Percentiles rank a stretch among this genome's conserved stretches.
phyloP scores from a whole-genome alignment of 164 flowering plant species.

The Platanus orientalis region DNA sequence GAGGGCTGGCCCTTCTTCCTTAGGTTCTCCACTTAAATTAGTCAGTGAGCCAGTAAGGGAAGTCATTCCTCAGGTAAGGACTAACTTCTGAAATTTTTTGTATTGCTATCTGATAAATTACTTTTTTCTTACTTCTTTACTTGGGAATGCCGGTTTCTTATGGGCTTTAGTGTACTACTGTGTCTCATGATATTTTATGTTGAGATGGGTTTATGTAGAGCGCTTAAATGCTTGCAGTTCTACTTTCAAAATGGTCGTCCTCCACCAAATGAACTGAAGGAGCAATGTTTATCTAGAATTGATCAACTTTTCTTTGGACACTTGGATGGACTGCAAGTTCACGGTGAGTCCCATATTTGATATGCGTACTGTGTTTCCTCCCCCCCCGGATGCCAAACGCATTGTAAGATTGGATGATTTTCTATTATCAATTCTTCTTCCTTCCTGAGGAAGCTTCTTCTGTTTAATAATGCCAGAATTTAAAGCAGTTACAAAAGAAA shows the following conservation, averaged over 20 bases:
- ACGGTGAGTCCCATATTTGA: conserved; percentile 39
- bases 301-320: conserved; percentile 59
- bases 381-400: background rate
- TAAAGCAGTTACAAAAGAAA: conserved; percentile 59
- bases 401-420: background rate
- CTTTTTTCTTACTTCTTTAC: background rate
- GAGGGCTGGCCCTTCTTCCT: conserved; percentile 56
- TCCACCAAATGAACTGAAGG: conserved; percentile 65
- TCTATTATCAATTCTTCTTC: background rate
- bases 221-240: conserved; percentile 48
- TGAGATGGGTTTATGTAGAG: background rate
- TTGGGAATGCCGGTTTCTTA: background rate
- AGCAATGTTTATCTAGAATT: conserved; percentile 48
- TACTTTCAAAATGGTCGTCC: conserved; percentile 87
- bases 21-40: conserved; percentile 75
- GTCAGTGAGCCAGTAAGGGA: conserved; percentile 70
- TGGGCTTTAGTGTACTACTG: background rate
- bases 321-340: conserved; percentile 57
- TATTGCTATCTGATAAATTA: background rate
- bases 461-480: conserved; percentile 43
- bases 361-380: background rate
- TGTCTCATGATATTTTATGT: background rate
- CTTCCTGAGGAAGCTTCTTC: background rate
- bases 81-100: background rate
- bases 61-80: conserved; percentile 70